A percentile compares a stretch with the other conserved stretches of the same genome.
phyloP scores from a whole-genome alignment of 192 early-diverging fungal species.

The Coemansia sp. region DNA sequence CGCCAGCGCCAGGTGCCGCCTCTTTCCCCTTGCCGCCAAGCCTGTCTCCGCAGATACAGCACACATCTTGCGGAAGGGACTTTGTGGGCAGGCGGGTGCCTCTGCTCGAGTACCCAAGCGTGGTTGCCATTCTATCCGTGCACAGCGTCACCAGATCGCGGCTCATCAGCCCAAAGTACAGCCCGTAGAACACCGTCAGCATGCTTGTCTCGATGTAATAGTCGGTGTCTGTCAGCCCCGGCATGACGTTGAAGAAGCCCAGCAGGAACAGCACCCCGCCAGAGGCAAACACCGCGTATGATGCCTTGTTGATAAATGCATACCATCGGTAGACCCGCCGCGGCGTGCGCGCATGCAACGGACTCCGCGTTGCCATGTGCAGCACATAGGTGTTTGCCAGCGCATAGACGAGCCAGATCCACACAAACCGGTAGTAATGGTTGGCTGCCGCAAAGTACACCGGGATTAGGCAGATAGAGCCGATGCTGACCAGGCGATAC shows the following conservation, averaged over 20 bases:
- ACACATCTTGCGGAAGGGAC: constrained; percentile 31
- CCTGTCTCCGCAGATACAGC: constrained; percentile 45
- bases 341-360: constrained; percentile 39
- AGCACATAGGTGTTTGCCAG: constrained; percentile 34
- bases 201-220: constrained; percentile 25
- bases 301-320: constrained; percentile 48
- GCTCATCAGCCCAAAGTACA: constrained; percentile 53
- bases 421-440: constrained; percentile 41
- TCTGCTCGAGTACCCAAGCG: constrained; percentile 39
- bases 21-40: constrained; percentile 5
- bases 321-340: constrained; percentile 53
- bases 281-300: constrained; percentile 35
- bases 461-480: constrained; percentile 46
- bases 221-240: constrained; percentile 44
- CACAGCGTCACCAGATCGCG: constrained; percentile 52
- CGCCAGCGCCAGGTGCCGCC: neutral
- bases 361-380: constrained; percentile 39
- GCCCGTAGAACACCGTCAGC: constrained; percentile 42
- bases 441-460: constrained; percentile 43
- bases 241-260: constrained; percentile 42
- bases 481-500: constrained; percentile 42
- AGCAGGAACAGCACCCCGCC: constrained; percentile 35
- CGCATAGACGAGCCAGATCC: constrained; percentile 37
- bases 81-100: constrained; percentile 32
- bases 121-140: constrained; percentile 50